Evolutionary conservation across 345 rosid species (phyloP), one percentile per base, ranked within the genome.

Genomic region (Euphorbia lathyris): DNA sequence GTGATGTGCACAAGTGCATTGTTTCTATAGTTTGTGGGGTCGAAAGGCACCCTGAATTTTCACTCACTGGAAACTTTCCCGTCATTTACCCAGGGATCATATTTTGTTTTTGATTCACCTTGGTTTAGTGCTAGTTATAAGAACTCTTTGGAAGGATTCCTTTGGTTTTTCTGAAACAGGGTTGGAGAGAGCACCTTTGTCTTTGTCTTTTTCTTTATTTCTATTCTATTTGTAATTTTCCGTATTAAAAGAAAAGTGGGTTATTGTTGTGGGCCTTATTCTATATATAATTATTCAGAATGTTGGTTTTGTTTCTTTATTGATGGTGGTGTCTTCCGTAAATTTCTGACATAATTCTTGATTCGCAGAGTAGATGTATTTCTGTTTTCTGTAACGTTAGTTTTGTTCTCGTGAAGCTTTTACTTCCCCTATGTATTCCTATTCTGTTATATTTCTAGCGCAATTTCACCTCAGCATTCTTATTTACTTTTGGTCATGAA

Each of bases 401-500:
- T 23, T 7, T 45, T 42, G 12, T 25, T 45, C 67, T 63, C 29
- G 20, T 20, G 1, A 22, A 38, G 30, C n/a, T 58, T 58, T 19
- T 29, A 34, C 63, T 43, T n/a, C 32, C 34, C 17, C 23, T 48
- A 3, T 22, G 47, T 7, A 58, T 19, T 22, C 47, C 26, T 34
- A 19, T 59, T 22, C 9, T 47, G 65, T 7, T 19, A 5, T 19
- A 36, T 17, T 59, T 8, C 22, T 47, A 26, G 36, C 13, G 52
- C n/a, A 65, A 63, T 47, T 26, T 16, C n/a, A 22, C 65, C 63
- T 60, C 52, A 42, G 7, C 51, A 7, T 36, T 50, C 47, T 16
- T 38, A n/a, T 26, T 56, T 59, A 4, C 48, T 60, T 34, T 65
- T 65, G 38, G 14, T 52, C 7, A 52, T 74, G 29, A 52, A 65